Evolutionary conservation across 139 green algal genomes (phyloP).

Genomic region (Protoeuglena noctilucae): DNA sequence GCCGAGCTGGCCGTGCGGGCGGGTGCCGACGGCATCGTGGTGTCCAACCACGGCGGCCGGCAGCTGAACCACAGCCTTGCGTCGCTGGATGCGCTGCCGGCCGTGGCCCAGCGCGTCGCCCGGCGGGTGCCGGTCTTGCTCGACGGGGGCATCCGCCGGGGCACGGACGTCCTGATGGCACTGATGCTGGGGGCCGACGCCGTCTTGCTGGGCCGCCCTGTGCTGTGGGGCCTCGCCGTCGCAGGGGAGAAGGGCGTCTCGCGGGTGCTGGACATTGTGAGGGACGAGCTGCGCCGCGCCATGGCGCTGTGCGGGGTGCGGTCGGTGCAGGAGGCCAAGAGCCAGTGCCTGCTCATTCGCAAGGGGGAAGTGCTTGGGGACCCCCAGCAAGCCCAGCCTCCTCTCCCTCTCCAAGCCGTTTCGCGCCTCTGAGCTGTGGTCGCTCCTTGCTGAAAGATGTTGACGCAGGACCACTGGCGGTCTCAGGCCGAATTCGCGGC

Average conservation of each 20-base stretch:
- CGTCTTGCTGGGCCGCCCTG: conserved; percentile 25
- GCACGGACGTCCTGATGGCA: conserved; percentile 30
- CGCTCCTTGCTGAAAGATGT: too few species aligned
- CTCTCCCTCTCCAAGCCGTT: too few species aligned
- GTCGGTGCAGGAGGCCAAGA: too few species aligned
- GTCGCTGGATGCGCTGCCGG: conserved; percentile 21
- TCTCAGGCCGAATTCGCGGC: too few species aligned
- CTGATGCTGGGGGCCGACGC: conserved; percentile 21
- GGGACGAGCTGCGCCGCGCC: background rate
- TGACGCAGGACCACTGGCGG: too few species aligned
- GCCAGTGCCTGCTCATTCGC: too few species aligned
- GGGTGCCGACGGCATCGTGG: conserved; percentile 12
- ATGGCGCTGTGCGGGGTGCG: conserved; percentile 4
- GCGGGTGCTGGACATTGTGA: background rate
- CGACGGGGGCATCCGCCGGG: conserved; percentile 26
- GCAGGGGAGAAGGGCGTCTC: conserved; percentile 21
- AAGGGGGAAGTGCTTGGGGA: too few species aligned
- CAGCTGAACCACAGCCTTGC: conserved; percentile 24
- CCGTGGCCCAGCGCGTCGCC: conserved; percentile 19
- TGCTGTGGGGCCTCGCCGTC: conserved; percentile 21
- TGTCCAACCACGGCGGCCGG: conserved; percentile 32
- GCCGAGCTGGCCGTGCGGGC: conserved; percentile 7
- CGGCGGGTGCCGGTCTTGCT: conserved; percentile 25
- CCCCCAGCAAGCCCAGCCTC: too few species aligned
- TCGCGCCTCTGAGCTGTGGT: too few species aligned